A percentile compares a stretch with the other conserved stretches of the same genome.
phyloP scores from a whole-genome alignment of 306 rosid genomes.

The Senna siamea region DNA sequence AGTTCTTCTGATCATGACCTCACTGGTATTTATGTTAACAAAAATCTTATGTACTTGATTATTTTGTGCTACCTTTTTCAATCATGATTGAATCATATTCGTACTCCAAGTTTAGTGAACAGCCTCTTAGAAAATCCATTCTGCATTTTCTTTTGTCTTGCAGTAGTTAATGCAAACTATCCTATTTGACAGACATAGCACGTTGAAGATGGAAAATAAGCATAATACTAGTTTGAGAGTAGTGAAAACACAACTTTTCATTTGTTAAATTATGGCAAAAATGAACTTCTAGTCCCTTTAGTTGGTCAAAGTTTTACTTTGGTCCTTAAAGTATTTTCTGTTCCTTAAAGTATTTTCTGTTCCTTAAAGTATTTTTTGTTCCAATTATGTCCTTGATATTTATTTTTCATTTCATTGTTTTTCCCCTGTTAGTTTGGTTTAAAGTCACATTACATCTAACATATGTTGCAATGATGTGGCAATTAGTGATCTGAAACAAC shows the following conservation, averaged over 20 bases:
- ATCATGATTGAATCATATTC: slow-evolving; percentile 6
- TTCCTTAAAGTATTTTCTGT: neutral
- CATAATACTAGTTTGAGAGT: slow-evolving; percentile 1
- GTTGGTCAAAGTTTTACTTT: neutral
- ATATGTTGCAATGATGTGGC: no score
- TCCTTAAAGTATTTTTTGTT: neutral
- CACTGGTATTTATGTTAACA: slow-evolving; percentile 42
- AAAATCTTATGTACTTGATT: neutral
- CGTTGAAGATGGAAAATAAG: slow-evolving; percentile 26
- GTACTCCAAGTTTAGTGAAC: slow-evolving; percentile 3
- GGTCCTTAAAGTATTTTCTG: neutral
- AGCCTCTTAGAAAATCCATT: no score
- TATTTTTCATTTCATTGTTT: neutral
- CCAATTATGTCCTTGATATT: neutral
- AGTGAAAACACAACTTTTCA: neutral
- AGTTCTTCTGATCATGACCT: slow-evolving; percentile 42
- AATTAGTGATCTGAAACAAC: no score
- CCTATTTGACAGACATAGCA: neutral
- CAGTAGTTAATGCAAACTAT: slow-evolving; percentile 3
- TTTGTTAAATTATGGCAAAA: neutral
- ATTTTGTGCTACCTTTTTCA: slow-evolving; percentile 17
- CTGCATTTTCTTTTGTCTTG: slow-evolving; percentile 19
- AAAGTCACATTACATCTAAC: no score
- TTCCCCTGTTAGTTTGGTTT: neutral
- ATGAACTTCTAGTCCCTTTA: neutral